Evolutionary conservation across 305 asterid species (phyloP).

Genomic region (Fraxinus albicans): DNA sequence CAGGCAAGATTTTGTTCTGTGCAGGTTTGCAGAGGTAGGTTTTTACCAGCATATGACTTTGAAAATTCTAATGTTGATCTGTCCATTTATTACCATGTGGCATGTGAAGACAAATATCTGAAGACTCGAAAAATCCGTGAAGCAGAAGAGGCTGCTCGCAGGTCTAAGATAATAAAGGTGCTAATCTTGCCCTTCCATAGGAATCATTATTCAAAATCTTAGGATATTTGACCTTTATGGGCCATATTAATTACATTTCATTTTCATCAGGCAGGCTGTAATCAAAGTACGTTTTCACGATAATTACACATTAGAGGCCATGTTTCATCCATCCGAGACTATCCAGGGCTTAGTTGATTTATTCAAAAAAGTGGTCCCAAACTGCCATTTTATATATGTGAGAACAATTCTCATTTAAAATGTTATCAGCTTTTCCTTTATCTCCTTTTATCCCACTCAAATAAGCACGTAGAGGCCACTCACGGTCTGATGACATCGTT

Average conservation of each 20-base stretch:
- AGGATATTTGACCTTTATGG: not conserved
- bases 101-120: constrained; percentile 58
- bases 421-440: no score
- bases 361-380: constrained; percentile 69
- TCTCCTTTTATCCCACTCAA: not conserved
- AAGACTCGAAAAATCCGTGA: constrained; percentile 83
- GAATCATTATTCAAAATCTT: not conserved
- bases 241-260: not conserved
- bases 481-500: no score
- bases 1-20: no score
- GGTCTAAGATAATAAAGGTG: constrained; percentile 91
- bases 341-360: constrained; percentile 73
- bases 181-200: constrained; percentile 18
- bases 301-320: constrained; percentile 72
- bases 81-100: constrained; percentile 2
- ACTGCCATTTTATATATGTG: constrained; percentile 76
- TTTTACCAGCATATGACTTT: not conserved
- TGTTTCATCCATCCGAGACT: constrained; percentile 87
- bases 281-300: constrained; percentile 91
- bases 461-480: not conserved
- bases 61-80: not conserved
- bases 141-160: constrained; percentile 83
- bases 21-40: not conserved
- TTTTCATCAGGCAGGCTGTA: constrained; percentile 50
- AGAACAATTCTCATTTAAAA: constrained; percentile 16